phyloP scores from a whole-genome alignment of 768 basidiomycete species.

The Paxillus ammoniavirescens region DNA sequence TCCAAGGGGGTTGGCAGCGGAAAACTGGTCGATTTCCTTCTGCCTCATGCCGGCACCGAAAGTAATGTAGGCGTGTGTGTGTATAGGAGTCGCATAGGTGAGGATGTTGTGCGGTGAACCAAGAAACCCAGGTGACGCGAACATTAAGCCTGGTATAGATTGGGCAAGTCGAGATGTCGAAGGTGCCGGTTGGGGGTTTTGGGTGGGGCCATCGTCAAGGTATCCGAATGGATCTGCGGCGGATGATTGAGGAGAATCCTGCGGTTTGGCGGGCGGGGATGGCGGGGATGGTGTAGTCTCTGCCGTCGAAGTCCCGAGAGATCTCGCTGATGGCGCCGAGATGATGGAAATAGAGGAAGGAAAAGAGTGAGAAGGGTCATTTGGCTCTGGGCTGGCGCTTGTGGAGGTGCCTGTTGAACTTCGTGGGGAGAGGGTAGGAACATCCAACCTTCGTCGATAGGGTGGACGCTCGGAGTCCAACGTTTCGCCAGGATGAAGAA shows the following conservation, averaged over 20 bases:
- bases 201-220: constrained; percentile 39
- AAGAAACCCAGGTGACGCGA: constrained; percentile 33
- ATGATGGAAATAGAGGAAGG: neutral
- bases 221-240: constrained; percentile 61
- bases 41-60: constrained; percentile 86
- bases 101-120: constrained; percentile 39
- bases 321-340: neutral
- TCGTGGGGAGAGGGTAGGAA: neutral
- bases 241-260: constrained; percentile 8
- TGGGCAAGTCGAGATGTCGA: constrained; percentile 24
- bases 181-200: constrained; percentile 20
- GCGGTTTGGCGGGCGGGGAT: neutral
- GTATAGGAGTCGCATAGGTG: constrained; percentile 54
- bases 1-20: constrained; percentile 64
- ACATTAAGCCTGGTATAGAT: constrained; percentile 30
- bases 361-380: neutral
- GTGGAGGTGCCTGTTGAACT: neutral
- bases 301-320: neutral
- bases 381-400: neutral
- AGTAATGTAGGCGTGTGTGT: constrained; percentile 76
- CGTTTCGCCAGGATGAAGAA: constrained; percentile 33
- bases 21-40: constrained; percentile 79
- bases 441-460: constrained; percentile 18
- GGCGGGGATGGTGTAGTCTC: constrained; percentile 5
- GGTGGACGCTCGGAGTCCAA: constrained; percentile 17